phyloP scores from a whole-genome alignment of 2,329 filamentous ascomycete species.

The Diplodia corticola region DNA sequence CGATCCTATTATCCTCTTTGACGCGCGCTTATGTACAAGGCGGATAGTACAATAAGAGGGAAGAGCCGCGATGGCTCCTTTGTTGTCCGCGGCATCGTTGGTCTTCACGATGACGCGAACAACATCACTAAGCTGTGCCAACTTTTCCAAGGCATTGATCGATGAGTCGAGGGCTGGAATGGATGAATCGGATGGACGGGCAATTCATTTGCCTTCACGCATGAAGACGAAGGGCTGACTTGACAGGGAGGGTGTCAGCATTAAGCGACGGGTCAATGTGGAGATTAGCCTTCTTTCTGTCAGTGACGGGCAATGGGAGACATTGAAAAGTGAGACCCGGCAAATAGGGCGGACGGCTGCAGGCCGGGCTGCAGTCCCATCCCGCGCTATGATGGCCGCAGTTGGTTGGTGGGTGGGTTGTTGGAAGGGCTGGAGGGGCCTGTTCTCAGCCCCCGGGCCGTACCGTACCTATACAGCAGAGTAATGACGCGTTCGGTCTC shows the following conservation, averaged over 20 bases:
- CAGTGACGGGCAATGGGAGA: background rate
- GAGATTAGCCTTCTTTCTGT: background rate
- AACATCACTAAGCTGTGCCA: background rate
- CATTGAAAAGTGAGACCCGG: background rate
- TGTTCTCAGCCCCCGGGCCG: background rate
- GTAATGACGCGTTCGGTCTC: background rate
- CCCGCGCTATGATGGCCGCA: background rate
- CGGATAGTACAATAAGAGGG: background rate
- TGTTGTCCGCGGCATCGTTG: background rate
- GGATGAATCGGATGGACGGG: background rate
- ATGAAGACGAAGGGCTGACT: background rate
- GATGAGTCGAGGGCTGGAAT: background rate
- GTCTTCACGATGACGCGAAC: background rate
- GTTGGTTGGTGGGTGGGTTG: background rate
- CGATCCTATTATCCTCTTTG: background rate
- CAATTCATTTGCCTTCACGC: background rate
- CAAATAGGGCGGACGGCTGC: background rate
- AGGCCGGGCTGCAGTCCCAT: background rate
- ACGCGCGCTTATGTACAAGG: background rate
- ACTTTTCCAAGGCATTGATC: background rate
- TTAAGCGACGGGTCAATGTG: background rate
- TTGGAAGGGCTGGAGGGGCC: background rate
- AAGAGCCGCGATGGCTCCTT: background rate
- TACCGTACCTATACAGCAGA: background rate
- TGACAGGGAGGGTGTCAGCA: background rate